Percentiles rank a stretch among this genome's conserved stretches.
These are phyloP conservation scores for Collybia mongolica DNA, from an alignment of 768 basidiomycete genomes.

Conservation along the genomic window DNA sequence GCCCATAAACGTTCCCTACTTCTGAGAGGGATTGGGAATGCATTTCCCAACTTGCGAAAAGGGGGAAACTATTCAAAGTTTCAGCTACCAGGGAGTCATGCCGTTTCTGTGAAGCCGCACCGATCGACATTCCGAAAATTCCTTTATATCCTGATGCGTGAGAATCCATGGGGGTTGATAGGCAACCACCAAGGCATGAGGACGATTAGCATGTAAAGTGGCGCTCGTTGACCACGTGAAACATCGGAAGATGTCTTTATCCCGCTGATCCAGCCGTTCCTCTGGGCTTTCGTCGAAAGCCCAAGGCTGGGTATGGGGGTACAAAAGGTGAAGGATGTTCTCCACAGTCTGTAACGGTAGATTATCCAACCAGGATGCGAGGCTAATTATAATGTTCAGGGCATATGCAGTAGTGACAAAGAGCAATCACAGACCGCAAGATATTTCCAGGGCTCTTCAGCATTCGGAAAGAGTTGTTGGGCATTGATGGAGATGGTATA, in stretches of 20 bases:
- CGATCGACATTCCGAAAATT: slow-evolving; percentile 45
- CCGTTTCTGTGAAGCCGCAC: slow-evolving; percentile 22
- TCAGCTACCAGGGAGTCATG: slow-evolving; percentile 11
- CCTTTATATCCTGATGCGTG: slow-evolving; percentile 49
- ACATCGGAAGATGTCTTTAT: slow-evolving; percentile 41
- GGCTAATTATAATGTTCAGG: slow-evolving; percentile 26
- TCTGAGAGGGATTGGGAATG: slow-evolving; percentile 28
- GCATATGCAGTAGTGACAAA: neutral
- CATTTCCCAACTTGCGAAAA: slow-evolving; percentile 28
- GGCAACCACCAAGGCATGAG: slow-evolving; percentile 43
- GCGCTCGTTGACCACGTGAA: slow-evolving; percentile 38
- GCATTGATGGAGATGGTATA: slow-evolving; percentile 39
- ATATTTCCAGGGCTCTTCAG: slow-evolving; percentile 40
- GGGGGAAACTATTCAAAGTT: slow-evolving; percentile 36
- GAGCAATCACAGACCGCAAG: slow-evolving; percentile 31
- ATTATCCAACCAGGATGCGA: slow-evolving; percentile 48
- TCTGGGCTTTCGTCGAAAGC: too few relatives aligned
- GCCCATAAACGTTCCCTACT: slow-evolving; percentile 60
- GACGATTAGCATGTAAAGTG: too few relatives aligned
- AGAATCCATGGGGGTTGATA: slow-evolving; percentile 64
- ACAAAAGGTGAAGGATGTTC: slow-evolving; percentile 42
- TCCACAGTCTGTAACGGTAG: slow-evolving; percentile 53
- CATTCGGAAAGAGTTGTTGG: slow-evolving; percentile 29
- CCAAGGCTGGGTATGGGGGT: slow-evolving; percentile 37
- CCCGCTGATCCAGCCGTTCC: slow-evolving; percentile 28